Evolutionary conservation across 352 stramenopile genomes (phyloP).

Genomic region (Phytophthora palmivora): DNA sequence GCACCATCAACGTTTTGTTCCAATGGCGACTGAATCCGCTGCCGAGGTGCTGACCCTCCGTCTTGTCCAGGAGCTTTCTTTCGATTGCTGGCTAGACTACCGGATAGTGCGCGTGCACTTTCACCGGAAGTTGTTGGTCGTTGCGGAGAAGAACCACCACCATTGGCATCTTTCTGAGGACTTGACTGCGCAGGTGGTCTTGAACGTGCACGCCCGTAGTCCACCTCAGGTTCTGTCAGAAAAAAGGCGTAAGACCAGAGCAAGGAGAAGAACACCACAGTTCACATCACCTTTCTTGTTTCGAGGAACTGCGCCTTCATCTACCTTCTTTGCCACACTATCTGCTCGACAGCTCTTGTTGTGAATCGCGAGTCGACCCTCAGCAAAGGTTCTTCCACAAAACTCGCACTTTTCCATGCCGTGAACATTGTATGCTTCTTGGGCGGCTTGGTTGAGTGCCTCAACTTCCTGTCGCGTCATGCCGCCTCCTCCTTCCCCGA

Average conservation of each 20-base stretch:
- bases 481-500: conserved; percentile 39
- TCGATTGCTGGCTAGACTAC: conserved; percentile 70
- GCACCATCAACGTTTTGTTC: conserved; percentile 28
- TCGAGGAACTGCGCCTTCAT: conserved; percentile 55
- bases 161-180: neutral
- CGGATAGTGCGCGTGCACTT: conserved; percentile 40
- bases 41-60: conserved; percentile 8
- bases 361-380: conserved; percentile 77
- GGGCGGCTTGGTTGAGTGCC: conserved; percentile 66
- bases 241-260: conserved; percentile 5
- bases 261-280: neutral
- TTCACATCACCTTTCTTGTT: conserved; percentile 58
- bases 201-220: conserved; percentile 41
- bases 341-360: conserved; percentile 62
- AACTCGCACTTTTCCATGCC: conserved; percentile 84
- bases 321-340: conserved; percentile 50
- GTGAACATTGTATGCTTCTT: conserved; percentile 76
- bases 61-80: conserved; percentile 48
- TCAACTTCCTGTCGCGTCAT: conserved; percentile 70
- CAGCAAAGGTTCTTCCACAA: conserved; percentile 77
- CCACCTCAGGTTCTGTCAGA: conserved; percentile 30
- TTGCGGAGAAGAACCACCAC: conserved; percentile 15
- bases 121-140: conserved; percentile 22
- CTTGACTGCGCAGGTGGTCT: conserved; percentile 16
- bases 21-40: conserved; percentile 53